Conservation (phyloP, 805 yeast species). For the Cyberlindnera subsufficiens region DNA sequence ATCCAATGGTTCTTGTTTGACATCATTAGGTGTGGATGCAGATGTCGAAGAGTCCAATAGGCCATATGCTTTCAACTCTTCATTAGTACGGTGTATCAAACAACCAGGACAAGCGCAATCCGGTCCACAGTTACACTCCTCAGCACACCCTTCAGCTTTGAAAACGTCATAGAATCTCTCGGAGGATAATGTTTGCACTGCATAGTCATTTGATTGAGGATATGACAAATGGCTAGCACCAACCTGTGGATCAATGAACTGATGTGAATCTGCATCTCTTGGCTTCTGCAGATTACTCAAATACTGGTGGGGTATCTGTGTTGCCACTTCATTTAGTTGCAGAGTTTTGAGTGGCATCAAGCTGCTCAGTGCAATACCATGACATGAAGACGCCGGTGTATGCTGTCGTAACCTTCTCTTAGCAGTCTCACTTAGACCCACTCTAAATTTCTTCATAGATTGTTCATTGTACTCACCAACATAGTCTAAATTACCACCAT, state of each 20-base stretch:
- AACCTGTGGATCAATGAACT: not conserved
- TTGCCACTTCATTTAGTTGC: not conserved
- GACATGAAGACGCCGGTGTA: not conserved
- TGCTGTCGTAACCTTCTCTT: not conserved
- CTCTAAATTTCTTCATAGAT: conserved; percentile 13
- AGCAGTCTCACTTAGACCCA: not conserved
- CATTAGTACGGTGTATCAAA: conserved; percentile 22
- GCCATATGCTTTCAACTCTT: conserved; percentile 20
- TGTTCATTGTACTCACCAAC: conserved; percentile 22
- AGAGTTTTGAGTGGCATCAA: not conserved
- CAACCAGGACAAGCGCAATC: conserved; percentile 23
- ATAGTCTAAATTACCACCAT: conserved; percentile 20
- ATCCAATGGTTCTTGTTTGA: not conserved
- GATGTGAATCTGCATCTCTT: not conserved
- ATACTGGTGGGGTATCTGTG: not conserved
- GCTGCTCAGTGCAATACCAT: not conserved
- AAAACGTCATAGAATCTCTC: conserved; percentile 16
- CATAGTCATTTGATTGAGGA: not conserved
- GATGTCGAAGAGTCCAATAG: conserved; percentile 16
- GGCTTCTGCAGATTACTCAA: not conserved
- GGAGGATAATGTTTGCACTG: not conserved
- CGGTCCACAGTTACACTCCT: conserved; percentile 23
- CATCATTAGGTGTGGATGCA: conserved; percentile 9
- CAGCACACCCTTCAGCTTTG: conserved; percentile 19
- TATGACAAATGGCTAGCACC: not conserved